phyloP scores from a whole-genome alignment of 805 yeast genomes.

The Allodekkera sacchari region DNA sequence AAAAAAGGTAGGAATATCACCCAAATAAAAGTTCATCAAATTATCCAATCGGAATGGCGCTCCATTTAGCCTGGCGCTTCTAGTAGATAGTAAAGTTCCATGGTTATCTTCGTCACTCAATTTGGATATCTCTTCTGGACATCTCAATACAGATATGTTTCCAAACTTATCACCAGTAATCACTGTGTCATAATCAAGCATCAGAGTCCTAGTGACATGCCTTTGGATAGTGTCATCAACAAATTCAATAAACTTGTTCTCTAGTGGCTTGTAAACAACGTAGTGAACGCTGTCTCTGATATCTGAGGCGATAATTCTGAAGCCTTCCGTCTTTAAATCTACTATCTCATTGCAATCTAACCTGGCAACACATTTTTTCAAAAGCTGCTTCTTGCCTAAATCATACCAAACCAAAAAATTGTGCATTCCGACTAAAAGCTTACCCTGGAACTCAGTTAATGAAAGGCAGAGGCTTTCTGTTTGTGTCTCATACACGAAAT shows the following conservation, averaged over 20 bases:
- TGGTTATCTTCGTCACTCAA: constrained; percentile 43
- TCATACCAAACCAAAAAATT: constrained; percentile 53
- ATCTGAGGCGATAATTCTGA: constrained; percentile 65
- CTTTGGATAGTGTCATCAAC: constrained; percentile 65
- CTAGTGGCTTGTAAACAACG: constrained; percentile 39
- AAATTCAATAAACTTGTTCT: constrained; percentile 49
- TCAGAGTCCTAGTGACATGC: constrained; percentile 49
- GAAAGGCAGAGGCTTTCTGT: constrained; percentile 41
- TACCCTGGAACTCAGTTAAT: constrained; percentile 48
- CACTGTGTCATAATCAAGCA: constrained; percentile 69
- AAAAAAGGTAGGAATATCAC: constrained; percentile 65
- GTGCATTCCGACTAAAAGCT: constrained; percentile 50
- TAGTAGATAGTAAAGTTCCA: constrained; percentile 29
- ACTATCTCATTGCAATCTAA: constrained; percentile 43
- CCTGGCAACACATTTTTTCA: constrained; percentile 51
- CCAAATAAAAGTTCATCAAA: constrained; percentile 52
- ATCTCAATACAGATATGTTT: constrained; percentile 58
- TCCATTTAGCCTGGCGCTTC: constrained; percentile 35
- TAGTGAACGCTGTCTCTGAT: constrained; percentile 55
- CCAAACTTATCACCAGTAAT: constrained; percentile 88
- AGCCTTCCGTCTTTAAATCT: constrained; percentile 45
- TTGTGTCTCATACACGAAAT: constrained; percentile 52
- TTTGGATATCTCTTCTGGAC: constrained; percentile 41
- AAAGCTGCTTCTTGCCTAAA: constrained; percentile 70
- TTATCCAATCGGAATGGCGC: constrained; percentile 41